Evolutionary conservation across 2,329 filamentous ascomycete genomes (phyloP).

Genomic region (Whalleya microplaca): DNA sequence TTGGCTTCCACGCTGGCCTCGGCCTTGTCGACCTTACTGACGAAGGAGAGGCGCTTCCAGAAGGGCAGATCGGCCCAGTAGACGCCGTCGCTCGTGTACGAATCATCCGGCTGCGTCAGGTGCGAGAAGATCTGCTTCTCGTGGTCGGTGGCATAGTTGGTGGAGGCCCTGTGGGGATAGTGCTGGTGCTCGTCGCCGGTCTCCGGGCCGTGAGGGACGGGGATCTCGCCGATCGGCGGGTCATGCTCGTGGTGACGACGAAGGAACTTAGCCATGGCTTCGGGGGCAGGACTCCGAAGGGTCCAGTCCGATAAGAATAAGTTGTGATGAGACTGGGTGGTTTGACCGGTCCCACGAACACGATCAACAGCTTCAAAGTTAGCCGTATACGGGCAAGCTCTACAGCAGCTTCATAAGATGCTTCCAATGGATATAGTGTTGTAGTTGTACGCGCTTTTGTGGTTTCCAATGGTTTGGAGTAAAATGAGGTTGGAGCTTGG

Average conservation of each 20-base stretch:
- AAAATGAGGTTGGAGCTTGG: no score
- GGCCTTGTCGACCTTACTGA: slow-evolving; percentile 70
- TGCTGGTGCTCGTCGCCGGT: slow-evolving; percentile 55
- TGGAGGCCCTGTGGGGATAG: slow-evolving; percentile 43
- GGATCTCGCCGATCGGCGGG: slow-evolving; percentile 54
- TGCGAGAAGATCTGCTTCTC: slow-evolving; percentile 72
- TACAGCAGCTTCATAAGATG: neutral
- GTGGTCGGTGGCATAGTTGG: slow-evolving; percentile 48
- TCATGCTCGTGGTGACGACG: slow-evolving; percentile 47
- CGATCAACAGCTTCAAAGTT: neutral
- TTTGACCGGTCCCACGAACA: slow-evolving; percentile 2
- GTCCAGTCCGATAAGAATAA: slow-evolving; percentile 2
- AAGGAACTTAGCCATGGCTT: slow-evolving; percentile 41
- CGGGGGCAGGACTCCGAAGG: neutral
- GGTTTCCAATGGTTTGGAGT: no score
- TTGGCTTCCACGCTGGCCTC: slow-evolving; percentile 71
- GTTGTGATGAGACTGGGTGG: slow-evolving; percentile 1
- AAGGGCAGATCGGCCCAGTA: slow-evolving; percentile 93
- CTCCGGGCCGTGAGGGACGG: slow-evolving; percentile 57
- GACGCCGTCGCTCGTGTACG: slow-evolving; percentile 77
- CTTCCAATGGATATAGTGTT: neutral
- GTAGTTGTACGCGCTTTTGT: no score
- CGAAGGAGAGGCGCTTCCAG: slow-evolving; percentile 72
- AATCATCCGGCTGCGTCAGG: slow-evolving; percentile 85
- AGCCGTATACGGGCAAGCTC: no score